These are phyloP conservation scores for Pogostemon cablin DNA, from an alignment of 257 asterid genomes.

Conservation along the genomic window DNA sequence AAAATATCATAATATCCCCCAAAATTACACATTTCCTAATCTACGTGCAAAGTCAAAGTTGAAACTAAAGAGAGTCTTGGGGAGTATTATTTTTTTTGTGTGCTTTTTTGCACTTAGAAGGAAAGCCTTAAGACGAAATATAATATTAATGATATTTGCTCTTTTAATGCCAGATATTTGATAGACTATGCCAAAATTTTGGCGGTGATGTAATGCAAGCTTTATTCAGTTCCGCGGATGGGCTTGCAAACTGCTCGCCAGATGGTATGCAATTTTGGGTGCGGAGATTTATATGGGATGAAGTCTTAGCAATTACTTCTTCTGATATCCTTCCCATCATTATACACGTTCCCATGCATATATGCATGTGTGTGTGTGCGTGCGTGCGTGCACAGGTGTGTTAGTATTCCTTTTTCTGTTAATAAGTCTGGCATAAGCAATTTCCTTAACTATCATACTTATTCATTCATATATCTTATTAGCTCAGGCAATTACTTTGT, in stretches of 20 bases:
- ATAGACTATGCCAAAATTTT: conserved; percentile 92
- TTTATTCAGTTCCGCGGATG: conserved; percentile 84
- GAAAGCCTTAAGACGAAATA: neutral
- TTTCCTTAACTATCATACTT: conserved; percentile 78
- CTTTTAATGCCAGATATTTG: conserved; percentile 76
- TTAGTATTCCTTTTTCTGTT: neutral
- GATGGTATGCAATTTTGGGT: conserved; percentile 61
- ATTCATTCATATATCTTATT: conserved; percentile 86
- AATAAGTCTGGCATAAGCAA: conserved; percentile 26
- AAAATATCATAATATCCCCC: too few relatives aligned
- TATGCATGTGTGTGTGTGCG: neutral
- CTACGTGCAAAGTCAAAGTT: too few relatives aligned
- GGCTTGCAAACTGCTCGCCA: conserved; percentile 75
- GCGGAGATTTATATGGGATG: conserved; percentile 80
- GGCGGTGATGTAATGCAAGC: conserved; percentile 96
- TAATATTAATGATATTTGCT: neutral
- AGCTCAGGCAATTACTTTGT: conserved; percentile 96
- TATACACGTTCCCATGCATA: conserved; percentile 8
- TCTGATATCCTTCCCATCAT: conserved; percentile 79
- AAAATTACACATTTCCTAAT: too few relatives aligned
- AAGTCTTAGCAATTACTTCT: conserved; percentile 72
- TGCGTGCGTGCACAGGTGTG: too few relatives aligned
- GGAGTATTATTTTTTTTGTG: neutral
- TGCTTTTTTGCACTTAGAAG: neutral
- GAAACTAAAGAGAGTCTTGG: too few relatives aligned